A percentile compares a stretch with the other conserved stretches of the same genome.
phyloP scores from a whole-genome alignment of 2,329 filamentous ascomycete genomes.

The Penicillium sp. region DNA sequence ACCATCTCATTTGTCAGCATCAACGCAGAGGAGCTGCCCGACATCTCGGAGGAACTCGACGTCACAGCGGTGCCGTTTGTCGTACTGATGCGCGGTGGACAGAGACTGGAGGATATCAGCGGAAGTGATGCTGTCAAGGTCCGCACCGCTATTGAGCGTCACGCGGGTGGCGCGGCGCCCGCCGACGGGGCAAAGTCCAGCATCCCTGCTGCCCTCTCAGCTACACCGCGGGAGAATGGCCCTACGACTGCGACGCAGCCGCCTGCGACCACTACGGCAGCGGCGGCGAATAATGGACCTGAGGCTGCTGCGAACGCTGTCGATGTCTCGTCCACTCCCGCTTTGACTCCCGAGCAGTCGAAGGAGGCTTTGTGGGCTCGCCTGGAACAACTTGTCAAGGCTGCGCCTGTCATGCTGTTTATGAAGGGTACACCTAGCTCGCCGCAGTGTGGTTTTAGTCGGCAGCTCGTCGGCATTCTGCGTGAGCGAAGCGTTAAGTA shows the following conservation, averaged over 20 bases:
- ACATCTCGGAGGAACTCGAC: conserved; percentile 89
- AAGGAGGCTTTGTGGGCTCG: conserved; percentile 86
- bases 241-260: conserved; percentile 34
- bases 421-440: conserved; percentile 94
- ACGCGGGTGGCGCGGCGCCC: conserved; percentile 56
- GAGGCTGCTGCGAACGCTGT: conserved; percentile 26
- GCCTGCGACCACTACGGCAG: conserved; percentile 12
- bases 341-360: conserved; percentile 52
- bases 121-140: conserved; percentile 88
- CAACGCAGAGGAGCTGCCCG: conserved; percentile 91
- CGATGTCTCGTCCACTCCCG: conserved; percentile 24
- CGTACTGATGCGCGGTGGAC: conserved; percentile 73
- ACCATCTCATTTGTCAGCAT: conserved; percentile 82
- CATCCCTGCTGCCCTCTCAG: conserved; percentile 44
- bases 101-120: conserved; percentile 80
- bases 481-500: conserved; percentile 92
- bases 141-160: conserved; percentile 78
- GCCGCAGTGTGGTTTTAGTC: conserved; percentile 89
- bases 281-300: conserved; percentile 20
- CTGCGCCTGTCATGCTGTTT: conserved; percentile 96
- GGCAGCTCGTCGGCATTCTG: conserved; percentile 82
- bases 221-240: conserved; percentile 40
- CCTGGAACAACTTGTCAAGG: conserved; percentile 83
- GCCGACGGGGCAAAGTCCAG: conserved; percentile 33
- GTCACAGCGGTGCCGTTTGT: conserved; percentile 92